Evolutionary conservation across 2,329 filamentous ascomycete genomes (phyloP).

Genomic region (Aureobasidium uvarum): DNA sequence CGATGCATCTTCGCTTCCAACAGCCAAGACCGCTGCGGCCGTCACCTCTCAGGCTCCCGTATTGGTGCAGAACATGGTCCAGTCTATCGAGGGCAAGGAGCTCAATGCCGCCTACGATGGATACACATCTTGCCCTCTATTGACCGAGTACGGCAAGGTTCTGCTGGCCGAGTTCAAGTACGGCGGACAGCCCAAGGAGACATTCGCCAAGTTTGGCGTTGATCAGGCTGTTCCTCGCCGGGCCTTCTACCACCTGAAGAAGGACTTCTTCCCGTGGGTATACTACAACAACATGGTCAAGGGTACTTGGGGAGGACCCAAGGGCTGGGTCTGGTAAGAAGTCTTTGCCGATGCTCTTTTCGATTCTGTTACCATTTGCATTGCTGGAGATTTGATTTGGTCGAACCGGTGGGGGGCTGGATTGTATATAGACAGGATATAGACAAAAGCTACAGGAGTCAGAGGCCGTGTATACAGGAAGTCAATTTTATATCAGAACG

Average conservation of each 20-base stretch:
- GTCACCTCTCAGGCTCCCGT: slow-evolving; percentile 42
- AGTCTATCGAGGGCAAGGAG: slow-evolving; percentile 35
- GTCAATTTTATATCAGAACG: background rate
- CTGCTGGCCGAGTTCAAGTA: slow-evolving; percentile 66
- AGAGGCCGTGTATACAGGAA: background rate
- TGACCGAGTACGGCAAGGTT: slow-evolving; percentile 58
- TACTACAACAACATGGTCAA: slow-evolving; percentile 61
- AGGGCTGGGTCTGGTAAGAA: slow-evolving; percentile 46
- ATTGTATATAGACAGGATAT: background rate
- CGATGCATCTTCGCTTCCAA: slow-evolving; percentile 42
- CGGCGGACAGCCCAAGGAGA: slow-evolving; percentile 62
- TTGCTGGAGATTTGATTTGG: background rate
- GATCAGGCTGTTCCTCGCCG: slow-evolving; percentile 58
- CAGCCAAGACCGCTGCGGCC: slow-evolving; percentile 43
- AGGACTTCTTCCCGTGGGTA: slow-evolving; percentile 67
- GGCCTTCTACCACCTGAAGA: slow-evolving; percentile 63
- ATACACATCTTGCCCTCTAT: slow-evolving; percentile 43
- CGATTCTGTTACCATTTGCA: background rate
- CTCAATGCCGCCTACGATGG: slow-evolving; percentile 38
- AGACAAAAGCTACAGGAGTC: background rate
- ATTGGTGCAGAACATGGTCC: slow-evolving; percentile 40
- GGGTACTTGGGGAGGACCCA: slow-evolving; percentile 61
- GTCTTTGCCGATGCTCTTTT: background rate
- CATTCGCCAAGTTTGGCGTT: slow-evolving; percentile 57
- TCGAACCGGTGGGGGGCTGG: too few species aligned